A percentile compares a stretch with the other conserved stretches of the same genome.
Conservation (phyloP, 148 eudicot species). For the Persicaria maculosa region DNA sequence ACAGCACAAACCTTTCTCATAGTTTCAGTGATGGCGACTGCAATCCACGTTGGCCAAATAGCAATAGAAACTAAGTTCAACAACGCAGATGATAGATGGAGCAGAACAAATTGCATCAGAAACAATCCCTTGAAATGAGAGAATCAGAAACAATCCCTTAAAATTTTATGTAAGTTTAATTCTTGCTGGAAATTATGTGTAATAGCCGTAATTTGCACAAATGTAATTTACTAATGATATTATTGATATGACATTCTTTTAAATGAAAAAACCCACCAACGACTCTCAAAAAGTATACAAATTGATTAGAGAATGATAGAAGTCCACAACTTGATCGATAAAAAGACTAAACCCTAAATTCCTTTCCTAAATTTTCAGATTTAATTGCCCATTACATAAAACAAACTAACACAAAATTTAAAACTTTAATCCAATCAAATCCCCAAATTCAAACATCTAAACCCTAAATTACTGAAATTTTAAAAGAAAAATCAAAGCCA, state of each 20-base stretch:
- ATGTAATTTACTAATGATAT: neutral
- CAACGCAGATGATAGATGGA: slow-evolving; percentile 57
- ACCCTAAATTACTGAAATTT: too few species aligned
- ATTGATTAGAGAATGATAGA: too few species aligned
- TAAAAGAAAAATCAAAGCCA: too few species aligned
- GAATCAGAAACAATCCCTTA: neutral
- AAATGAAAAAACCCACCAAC: neutral
- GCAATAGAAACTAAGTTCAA: slow-evolving; percentile 66
- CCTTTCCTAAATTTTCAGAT: too few species aligned
- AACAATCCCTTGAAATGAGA: slow-evolving; percentile 18
- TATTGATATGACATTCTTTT: neutral
- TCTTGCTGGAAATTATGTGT: neutral
- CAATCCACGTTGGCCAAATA: slow-evolving; percentile 76
- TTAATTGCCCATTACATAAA: too few species aligned
- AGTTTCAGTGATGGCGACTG: slow-evolving; percentile 73
- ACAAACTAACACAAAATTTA: too few species aligned
- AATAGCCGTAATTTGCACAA: neutral
- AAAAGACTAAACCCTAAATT: too few species aligned
- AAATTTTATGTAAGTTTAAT: neutral
- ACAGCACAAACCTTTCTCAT: slow-evolving; percentile 66
- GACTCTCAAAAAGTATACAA: too few species aligned
- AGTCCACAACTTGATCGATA: too few species aligned
- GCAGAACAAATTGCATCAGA: slow-evolving; percentile 70
- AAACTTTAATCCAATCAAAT: too few species aligned
- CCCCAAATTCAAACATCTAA: too few species aligned